Base-by-base conservation (phyloP, 805 yeast genomes). In the Vanderwaltozyma polyspora region DNA sequence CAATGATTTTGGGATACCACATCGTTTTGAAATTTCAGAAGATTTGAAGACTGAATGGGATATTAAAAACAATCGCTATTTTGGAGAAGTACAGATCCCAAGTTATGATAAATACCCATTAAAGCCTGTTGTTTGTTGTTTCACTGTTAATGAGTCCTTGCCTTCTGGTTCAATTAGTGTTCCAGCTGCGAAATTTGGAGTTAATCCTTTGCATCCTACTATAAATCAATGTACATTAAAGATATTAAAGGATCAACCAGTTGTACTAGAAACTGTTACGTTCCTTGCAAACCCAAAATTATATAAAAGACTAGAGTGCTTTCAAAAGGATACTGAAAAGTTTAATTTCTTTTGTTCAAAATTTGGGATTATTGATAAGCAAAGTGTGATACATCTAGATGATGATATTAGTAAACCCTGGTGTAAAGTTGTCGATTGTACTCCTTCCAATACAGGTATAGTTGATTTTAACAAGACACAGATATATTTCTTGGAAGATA, bases 321-420 rank as follows among this genome's bases (percentile, higher is more conserved):
- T 41, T 2, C 19, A 38, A 5, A 31, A 39, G 5, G 25, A 35
- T 3, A n/a, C 6, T 7, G 49, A 53, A 11, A 37, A 44, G 18
- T 23, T 44, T 10, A 32, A 42, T 15, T 55, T 53, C 27, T 16
- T 56, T 6, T 37, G 35, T 7, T n/a, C 38, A 14, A 56, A 52
- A 32, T 51, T 40, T 28, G 39, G 40, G 7, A n/a, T n/a, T n/a
- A n/a, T n/a, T n/a, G n/a, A n/a, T n/a, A n/a, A n/a, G n/a, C n/a
- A n/a, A n/a, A n/a, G n/a, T n/a, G n/a, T n/a, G n/a, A n/a, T n/a
- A n/a, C n/a, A n/a, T n/a, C n/a, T n/a, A n/a, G n/a, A n/a, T 13
- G 39, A 44, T 9, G 45, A 43, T 17, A 22, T 28, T 2, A 16
- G 49, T 19, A 42, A 41, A 10, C 24, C 35, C 12, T 41, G 45